A percentile compares a stretch with the other conserved stretches of the same genome.
These are phyloP conservation scores for Carallia brachiata DNA, from an alignment of 345 rosid genomes.

Conservation along the genomic window DNA sequence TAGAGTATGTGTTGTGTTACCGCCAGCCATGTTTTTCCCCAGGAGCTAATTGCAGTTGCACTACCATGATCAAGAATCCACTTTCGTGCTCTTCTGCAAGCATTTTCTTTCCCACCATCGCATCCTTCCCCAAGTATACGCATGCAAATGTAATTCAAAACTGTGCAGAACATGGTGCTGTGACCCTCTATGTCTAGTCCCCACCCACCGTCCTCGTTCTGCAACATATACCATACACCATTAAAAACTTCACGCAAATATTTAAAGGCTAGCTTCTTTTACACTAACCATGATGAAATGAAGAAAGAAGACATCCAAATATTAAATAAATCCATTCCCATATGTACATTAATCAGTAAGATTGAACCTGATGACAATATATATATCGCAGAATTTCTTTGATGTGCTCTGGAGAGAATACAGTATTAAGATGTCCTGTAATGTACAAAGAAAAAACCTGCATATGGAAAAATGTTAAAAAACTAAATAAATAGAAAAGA, in stretches of 20 bases:
- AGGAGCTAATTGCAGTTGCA: conserved; percentile 22
- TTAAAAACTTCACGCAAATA: too few species aligned
- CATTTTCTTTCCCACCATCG: conserved; percentile 14
- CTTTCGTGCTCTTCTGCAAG: conserved; percentile 20
- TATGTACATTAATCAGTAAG: neutral
- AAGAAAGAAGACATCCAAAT: too few species aligned
- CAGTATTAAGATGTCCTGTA: conserved; percentile 18
- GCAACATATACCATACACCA: too few species aligned
- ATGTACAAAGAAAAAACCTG: conserved; percentile 22
- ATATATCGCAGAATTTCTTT: conserved; percentile 25
- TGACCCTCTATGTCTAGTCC: conserved; percentile 28
- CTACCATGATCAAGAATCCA: conserved; percentile 28
- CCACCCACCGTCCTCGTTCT: conserved; percentile 32
- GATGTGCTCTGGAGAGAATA: conserved; percentile 14
- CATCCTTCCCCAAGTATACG: conserved; percentile 22
- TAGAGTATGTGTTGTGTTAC: neutral
- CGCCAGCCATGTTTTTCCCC: conserved; percentile 36
- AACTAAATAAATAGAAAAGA: too few species aligned
- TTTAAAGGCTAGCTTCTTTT: too few species aligned
- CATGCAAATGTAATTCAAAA: conserved; percentile 22
- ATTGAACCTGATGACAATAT: conserved; percentile 16
- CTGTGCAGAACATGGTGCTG: conserved; percentile 31
- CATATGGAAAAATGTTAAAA: neutral
- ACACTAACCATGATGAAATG: too few species aligned
- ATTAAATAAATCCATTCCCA: too few species aligned